These are phyloP conservation scores for Lasiodiplodia sp. DNA, from an alignment of 2,329 filamentous ascomycete species.

Conservation along the genomic window DNA sequence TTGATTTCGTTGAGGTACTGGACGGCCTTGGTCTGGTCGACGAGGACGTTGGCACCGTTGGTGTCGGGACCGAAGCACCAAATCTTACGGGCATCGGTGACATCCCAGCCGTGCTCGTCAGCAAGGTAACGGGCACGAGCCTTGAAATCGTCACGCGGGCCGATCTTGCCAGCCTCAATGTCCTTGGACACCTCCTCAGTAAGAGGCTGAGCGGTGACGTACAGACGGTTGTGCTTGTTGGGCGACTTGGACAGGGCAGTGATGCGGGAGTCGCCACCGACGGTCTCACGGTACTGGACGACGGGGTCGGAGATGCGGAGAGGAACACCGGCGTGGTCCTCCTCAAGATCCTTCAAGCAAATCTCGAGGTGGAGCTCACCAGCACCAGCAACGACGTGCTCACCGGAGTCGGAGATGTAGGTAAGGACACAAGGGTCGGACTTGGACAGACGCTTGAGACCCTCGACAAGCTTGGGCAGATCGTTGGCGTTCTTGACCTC, in stretches of 20 bases:
- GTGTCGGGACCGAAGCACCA: conserved; percentile 99
- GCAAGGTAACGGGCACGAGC: conserved; percentile 92
- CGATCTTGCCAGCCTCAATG: conserved; percentile 92
- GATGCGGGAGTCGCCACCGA: conserved; percentile 83
- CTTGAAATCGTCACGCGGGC: conserved; percentile 98
- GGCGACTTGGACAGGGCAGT: conserved; percentile 98
- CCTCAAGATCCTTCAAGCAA: conserved; percentile 99
- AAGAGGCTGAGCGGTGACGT: conserved; percentile 90
- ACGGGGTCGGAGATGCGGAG: conserved; percentile 98
- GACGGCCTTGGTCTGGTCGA: conserved; percentile 99
- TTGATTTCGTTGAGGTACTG: conserved; percentile 99
- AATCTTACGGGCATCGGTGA: conserved; percentile 99
- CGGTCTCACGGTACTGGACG: conserved; percentile 98
- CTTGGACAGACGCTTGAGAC: conserved; percentile 99
- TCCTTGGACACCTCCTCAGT: conserved; percentile 88
- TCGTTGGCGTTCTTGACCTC: conserved; percentile 99
- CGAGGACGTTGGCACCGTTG: conserved; percentile 95
- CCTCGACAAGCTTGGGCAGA: conserved; percentile 99
- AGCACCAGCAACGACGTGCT: conserved; percentile 98
- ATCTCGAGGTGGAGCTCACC: conserved; percentile 99
- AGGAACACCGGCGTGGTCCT: conserved; percentile 98
- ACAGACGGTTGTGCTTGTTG: conserved; percentile 99
- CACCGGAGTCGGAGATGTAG: conserved; percentile 86
- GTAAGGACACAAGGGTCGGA: conserved; percentile 98
- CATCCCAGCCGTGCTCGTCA: conserved; percentile 98